phyloP scores from a whole-genome alignment of 306 rosid species.

The Dalbergia cochinchinensis region DNA sequence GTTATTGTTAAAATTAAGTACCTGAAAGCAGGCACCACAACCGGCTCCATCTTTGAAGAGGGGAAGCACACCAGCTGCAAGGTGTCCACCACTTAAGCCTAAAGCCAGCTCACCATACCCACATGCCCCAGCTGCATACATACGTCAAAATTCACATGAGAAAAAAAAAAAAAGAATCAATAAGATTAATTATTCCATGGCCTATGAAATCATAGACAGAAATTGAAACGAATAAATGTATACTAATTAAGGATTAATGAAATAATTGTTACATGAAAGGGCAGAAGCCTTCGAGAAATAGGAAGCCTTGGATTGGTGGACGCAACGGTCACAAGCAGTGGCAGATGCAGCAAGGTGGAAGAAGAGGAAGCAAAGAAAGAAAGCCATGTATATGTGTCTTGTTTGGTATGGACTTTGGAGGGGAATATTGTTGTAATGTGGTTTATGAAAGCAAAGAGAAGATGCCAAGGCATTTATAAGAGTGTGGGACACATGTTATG shows the following conservation, averaged over 20 bases:
- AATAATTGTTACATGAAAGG: slow-evolving; percentile 64
- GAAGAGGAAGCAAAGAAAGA: slow-evolving; percentile 48
- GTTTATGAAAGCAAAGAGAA: slow-evolving; percentile 27
- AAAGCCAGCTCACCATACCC: slow-evolving; percentile 80
- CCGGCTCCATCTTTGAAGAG: slow-evolving; percentile 81
- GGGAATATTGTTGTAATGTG: not conserved
- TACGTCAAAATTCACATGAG: slow-evolving; percentile 28
- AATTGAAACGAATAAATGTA: not conserved
- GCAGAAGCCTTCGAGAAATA: slow-evolving; percentile 62
- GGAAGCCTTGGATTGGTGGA: slow-evolving; percentile 67
- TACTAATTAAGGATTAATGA: not conserved
- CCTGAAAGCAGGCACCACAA: slow-evolving; percentile 96
- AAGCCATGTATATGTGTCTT: slow-evolving; percentile 50
- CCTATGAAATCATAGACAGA: not conserved
- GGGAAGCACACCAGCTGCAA: slow-evolving; percentile 74
- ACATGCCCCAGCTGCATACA: slow-evolving; percentile 86
- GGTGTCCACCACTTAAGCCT: slow-evolving; percentile 59
- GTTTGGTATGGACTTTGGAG: not conserved
- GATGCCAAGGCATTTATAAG: slow-evolving; percentile 14
- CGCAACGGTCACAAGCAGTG: slow-evolving; percentile 78
- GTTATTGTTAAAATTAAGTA: not conserved
- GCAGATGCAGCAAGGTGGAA: slow-evolving; percentile 64
- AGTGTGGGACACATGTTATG: slow-evolving; percentile 50
- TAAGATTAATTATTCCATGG: no score
- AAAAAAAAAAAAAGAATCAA: not conserved